These are phyloP conservation scores for Kurtzmaniella quercitrusa DNA, from an alignment of 1,139 yeast species.

Conservation along the genomic window DNA sequence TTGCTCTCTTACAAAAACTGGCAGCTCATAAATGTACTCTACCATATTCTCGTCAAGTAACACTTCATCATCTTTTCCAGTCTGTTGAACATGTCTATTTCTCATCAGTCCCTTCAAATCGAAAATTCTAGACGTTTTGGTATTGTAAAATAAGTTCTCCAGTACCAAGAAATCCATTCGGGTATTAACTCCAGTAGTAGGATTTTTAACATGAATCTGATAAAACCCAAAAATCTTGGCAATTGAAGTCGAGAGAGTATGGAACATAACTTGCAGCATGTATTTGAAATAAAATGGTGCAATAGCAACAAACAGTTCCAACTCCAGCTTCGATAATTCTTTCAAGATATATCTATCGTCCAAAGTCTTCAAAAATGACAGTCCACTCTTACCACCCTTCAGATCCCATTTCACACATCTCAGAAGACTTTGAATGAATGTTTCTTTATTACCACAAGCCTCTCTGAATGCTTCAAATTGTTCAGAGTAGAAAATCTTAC, in stretches of 20 bases:
- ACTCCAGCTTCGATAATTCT: constrained; percentile 81
- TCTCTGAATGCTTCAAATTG: constrained; percentile 92
- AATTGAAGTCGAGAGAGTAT: constrained; percentile 88
- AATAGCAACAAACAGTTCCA: constrained; percentile 90
- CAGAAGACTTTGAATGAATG: constrained; percentile 82
- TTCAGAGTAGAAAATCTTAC: constrained; percentile 92
- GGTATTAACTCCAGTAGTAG: constrained; percentile 68
- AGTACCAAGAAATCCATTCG: constrained; percentile 90
- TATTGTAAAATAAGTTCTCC: constrained; percentile 91
- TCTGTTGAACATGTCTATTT: constrained; percentile 92
- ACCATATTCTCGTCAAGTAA: constrained; percentile 96
- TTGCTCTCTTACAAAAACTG: constrained; percentile 89
- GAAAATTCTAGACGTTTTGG: constrained; percentile 80
- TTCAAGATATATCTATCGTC: constrained; percentile 89
- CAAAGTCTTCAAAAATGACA: constrained; percentile 84
- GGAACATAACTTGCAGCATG: constrained; percentile 92
- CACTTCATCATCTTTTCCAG: constrained; percentile 94
- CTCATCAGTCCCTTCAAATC: constrained; percentile 98
- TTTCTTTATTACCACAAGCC: constrained; percentile 74
- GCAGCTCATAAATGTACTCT: constrained; percentile 93
- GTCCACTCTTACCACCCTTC: constrained; percentile 94
- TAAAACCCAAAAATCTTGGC: constrained; percentile 96
- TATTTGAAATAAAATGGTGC: constrained; percentile 97
- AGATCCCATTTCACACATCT: constrained; percentile 96
- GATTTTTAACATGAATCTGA: constrained; percentile 83